phyloP scores from a whole-genome alignment of 768 basidiomycete genomes.

The Trametes sanguinea region DNA sequence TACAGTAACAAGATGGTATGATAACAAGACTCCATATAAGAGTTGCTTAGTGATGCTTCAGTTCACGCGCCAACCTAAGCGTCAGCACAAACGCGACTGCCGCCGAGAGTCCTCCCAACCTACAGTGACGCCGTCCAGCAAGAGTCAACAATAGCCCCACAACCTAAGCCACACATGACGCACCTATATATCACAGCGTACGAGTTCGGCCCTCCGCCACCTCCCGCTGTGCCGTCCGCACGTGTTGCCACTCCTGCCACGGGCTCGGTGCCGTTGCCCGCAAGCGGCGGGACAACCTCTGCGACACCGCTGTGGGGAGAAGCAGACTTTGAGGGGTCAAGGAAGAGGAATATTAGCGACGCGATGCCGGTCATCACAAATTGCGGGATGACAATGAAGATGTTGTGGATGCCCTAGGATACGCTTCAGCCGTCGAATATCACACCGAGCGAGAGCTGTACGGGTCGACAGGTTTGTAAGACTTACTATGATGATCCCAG shows the following conservation, averaged over 20 bases:
- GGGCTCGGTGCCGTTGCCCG: not conserved
- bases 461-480: no score
- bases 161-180: conserved; percentile 29
- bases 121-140: conserved; percentile 25
- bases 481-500: conserved; percentile 83
- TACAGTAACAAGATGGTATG: no score
- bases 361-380: conserved; percentile 89
- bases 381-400: conserved; percentile 92
- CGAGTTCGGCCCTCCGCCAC: conserved; percentile 54
- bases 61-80: conserved; percentile 54
- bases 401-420: conserved; percentile 87
- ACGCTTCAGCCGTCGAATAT: not conserved
- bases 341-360: conserved; percentile 81
- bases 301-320: conserved; percentile 1
- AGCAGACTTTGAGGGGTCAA: conserved; percentile 63
- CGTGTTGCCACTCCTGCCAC: conserved; percentile 6
- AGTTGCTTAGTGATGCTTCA: conserved; percentile 38
- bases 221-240: conserved; percentile 29
- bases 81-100: conserved; percentile 55
- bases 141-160: not conserved
- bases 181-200: conserved; percentile 81
- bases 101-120: conserved; percentile 60
- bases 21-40: no score
- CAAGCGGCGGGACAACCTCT: conserved; percentile 7
- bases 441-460: not conserved